Evolutionary conservation across 495 filamentous ascomycete species (phyloP), one percentile per base, ranked within the genome.

Genomic region (Lophiostoma macrostomum): DNA sequence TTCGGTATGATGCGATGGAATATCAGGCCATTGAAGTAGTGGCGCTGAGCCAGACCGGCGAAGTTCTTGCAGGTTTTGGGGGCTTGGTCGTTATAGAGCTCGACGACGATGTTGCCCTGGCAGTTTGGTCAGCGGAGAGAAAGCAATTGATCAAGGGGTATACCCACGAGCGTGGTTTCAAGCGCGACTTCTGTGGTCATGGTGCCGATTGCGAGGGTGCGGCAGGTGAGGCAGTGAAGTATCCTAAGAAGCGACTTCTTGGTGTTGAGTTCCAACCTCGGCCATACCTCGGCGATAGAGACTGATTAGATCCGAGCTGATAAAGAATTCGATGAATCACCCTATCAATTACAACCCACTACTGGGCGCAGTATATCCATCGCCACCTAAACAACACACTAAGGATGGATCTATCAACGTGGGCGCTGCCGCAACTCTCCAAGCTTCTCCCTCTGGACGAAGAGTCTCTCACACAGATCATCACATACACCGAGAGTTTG

Each of bases 1-100:
- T 88, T 83, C 25, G 87, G 81, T 66, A 97, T 97, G 46, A 98
- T 83, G 61, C 93, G 90, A 76, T 98, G 93, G 80, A 98, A 91
- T 68, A 89, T 70, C 51, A 84, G 76, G 66, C 69, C 70, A 70
- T 90, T 81, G 80, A 95, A 98, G 78, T 95, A 97, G 38, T 88
- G 87, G 43, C 90, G 76, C 38, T 75, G 67, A 14, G 84, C 83
- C 36, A 97, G 86, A 6, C 82, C 86, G 43, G 75, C 62, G 71
- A 98, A 97, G 76, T 97, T 97, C 37, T 79, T 78, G 79, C 90
- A 95, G 4, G 94, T 95, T 71, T 84, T 86, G 3, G 87, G 87
- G 0, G 87, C 85, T 70, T 90, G 86, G 48, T 79, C 70, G 50
- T 74, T 80, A 80, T 98, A 98, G 50, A 98, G 89, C 73, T 98